phyloP scores from a whole-genome alignment of 148 eudicot species.

The Fallopia convolvulus region DNA sequence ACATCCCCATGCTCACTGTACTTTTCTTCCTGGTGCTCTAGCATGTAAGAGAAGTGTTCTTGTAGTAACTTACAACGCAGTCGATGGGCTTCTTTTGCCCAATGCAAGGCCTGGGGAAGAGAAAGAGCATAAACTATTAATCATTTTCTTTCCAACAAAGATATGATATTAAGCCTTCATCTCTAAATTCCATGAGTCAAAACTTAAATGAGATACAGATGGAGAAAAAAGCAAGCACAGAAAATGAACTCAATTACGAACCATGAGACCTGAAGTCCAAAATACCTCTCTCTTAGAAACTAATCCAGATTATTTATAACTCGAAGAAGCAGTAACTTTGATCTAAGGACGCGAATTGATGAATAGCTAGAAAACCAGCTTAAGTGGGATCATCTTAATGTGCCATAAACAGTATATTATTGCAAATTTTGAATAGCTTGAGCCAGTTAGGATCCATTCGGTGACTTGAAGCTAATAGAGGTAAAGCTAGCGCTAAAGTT shows the following conservation, averaged over 20 bases:
- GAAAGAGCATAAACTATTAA: neutral
- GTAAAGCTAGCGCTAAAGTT: too few relatives aligned
- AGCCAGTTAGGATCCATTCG: neutral
- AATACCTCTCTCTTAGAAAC: neutral
- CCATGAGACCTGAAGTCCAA: neutral
- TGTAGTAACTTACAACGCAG: constrained; percentile 58
- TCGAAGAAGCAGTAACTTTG: neutral
- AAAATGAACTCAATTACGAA: neutral
- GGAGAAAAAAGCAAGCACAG: neutral
- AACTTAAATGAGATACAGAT: neutral
- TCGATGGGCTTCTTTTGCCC: constrained; percentile 78
- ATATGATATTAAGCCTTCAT: constrained; percentile 2
- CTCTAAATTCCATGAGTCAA: neutral
- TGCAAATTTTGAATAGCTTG: neutral
- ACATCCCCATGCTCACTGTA: constrained; percentile 31
- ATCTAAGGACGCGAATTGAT: neutral
- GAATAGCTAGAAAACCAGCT: neutral
- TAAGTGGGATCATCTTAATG: neutral
- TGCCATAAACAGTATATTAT: too few relatives aligned
- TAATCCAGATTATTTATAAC: neutral
- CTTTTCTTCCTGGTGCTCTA: constrained; percentile 31
- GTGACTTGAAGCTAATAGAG: too few relatives aligned
- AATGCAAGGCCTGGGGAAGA: constrained; percentile 52
- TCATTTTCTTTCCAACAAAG: neutral
- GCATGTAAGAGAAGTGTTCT: constrained; percentile 51